Base-by-base conservation (phyloP, 1,284 basidiomycete species). In the Sporisorium exsertum region DNA sequence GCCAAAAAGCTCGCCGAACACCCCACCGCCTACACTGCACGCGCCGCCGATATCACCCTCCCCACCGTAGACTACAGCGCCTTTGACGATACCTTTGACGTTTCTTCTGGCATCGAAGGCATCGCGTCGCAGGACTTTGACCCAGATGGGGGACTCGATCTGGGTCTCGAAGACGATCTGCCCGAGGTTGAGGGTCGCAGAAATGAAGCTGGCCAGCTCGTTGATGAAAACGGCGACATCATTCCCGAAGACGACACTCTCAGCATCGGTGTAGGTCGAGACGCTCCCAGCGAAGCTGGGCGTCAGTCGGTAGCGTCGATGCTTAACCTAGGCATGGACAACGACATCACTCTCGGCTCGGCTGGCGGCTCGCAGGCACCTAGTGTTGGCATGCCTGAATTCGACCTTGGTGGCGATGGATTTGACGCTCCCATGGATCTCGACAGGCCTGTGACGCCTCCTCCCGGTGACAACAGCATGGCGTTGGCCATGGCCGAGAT, bases 31-130 rank as follows among this genome's bases (percentile, higher is more conserved):
- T 79, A 84, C 64, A 77, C 78, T 32, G 94, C 93, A 6, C 90
- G 92, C 56, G 88, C 90, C 53, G 91, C 92, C 15, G 94, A 95
- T 74, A 94, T 95, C 80, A 84, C 81, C 2, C 76, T 84, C 18
- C 81, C 75, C 8, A 74, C 75, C 24, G 61, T 73, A 24, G 70
- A 72, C 52, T 78, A 74, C 61, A 60, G 62, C 33, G 58, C 75
- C 32, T 73, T 65, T n/a, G 81, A 81, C 43, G 72, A 79, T 47
- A 67, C 65, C 24, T 67, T 74, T 45, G 83, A 82, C 33, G 52
- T 78, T 24, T 79, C 68, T 40, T 64, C 72, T 24, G 72, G 59
- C 42, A 67, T 68, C 15, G 79, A 77, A 37, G 76, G 73, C 40
- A 78, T 85, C 26, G 78, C 79, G 10, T 72, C 84, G 24, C 72